phyloP scores from a whole-genome alignment of 306 rosid species.

The Gastrolobium villosum region DNA sequence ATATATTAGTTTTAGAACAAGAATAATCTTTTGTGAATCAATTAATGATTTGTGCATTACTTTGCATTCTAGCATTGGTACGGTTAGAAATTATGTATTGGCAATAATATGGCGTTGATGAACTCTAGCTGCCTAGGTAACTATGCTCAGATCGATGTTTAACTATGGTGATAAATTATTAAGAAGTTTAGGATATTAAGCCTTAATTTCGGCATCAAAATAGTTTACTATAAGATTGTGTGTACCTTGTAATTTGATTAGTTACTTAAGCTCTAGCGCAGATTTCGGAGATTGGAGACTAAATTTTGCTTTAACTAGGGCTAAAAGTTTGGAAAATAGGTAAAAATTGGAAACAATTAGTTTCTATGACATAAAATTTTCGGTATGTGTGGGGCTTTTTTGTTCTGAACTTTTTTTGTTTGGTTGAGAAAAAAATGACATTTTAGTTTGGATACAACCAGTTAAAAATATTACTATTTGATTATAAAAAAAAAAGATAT shows the following conservation, averaged over 20 bases:
- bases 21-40: slow-evolving; percentile 26
- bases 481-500: no score
- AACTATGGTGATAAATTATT: slow-evolving; percentile 4
- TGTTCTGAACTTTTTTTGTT: not conserved
- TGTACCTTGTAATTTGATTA: not conserved
- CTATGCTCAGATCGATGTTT: slow-evolving; percentile 6
- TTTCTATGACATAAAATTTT: not conserved
- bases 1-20: slow-evolving; percentile 1
- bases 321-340: not conserved
- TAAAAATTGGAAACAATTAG: not conserved
- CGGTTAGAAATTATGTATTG: not conserved
- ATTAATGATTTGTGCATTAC: slow-evolving; percentile 8
- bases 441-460: not conserved
- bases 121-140: slow-evolving; percentile 17
- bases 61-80: slow-evolving; percentile 1
- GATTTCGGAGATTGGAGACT: not conserved
- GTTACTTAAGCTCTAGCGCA: not conserved
- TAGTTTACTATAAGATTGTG: not conserved
- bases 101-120: slow-evolving; percentile 8
- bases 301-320: not conserved
- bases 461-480: not conserved
- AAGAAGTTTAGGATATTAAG: not conserved
- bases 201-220: not conserved
- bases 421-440: not conserved
- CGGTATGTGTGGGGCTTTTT: not conserved